These are phyloP conservation scores for Tricholoma sp. DNA, from an alignment of 768 basidiomycete genomes.

Conservation along the genomic window DNA sequence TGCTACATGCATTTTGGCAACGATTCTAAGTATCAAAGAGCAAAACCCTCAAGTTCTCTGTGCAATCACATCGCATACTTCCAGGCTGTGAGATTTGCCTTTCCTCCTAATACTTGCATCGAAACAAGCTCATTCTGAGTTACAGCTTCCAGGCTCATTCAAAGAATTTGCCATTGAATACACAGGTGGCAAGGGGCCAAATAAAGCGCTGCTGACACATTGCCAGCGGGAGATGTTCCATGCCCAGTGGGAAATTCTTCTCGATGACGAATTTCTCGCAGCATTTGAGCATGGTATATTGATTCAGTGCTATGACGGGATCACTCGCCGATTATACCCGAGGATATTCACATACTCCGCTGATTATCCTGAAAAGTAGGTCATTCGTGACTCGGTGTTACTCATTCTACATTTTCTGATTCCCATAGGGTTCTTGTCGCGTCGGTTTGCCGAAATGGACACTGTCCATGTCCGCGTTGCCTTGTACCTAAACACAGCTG, in stretches of 20 bases:
- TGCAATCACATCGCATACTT: constrained; percentile 7
- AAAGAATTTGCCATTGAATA: constrained; percentile 9
- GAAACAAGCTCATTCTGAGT: not conserved
- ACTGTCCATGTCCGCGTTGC: not conserved
- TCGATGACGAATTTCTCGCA: no score
- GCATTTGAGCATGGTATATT: no score
- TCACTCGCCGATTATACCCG: constrained; percentile 12
- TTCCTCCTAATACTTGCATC: not conserved
- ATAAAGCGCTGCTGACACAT: not conserved
- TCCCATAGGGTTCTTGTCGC: not conserved
- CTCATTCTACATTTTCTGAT: no score
- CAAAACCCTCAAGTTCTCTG: constrained; percentile 3
- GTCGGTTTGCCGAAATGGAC: not conserved
- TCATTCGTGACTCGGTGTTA: not conserved
- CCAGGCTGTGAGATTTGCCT: not conserved
- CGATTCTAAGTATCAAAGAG: constrained; percentile 18
- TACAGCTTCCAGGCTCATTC: constrained; percentile 14
- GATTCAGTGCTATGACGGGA: no score
- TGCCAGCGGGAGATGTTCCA: not conserved
- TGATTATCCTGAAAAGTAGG: constrained; percentile 30
- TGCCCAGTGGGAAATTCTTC: no score
- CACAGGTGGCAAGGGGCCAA: not conserved
- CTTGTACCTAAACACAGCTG: not conserved
- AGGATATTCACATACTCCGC: constrained; percentile 27
- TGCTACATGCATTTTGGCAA: constrained; percentile 18